Evolutionary conservation across 805 yeast species (phyloP).

Genomic region (Candida boidinii): DNA sequence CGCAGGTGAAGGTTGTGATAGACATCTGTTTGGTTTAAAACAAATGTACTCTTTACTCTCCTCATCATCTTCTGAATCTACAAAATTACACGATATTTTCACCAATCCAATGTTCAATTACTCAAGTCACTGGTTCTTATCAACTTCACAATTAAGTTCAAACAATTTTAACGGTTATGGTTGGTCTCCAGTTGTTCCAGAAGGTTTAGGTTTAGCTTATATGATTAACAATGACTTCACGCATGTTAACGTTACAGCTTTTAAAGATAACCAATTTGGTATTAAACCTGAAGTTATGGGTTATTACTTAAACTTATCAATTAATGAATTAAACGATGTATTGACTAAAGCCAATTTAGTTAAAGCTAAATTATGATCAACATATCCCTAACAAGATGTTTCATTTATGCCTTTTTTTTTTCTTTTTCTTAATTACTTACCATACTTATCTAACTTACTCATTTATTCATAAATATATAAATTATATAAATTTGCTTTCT

Average conservation of each 20-base stretch:
- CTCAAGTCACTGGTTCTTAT: slow-evolving; percentile 77
- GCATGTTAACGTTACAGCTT: slow-evolving; percentile 76
- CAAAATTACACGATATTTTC: slow-evolving; percentile 61
- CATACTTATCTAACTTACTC: no score
- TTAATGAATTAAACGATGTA: slow-evolving; percentile 69
- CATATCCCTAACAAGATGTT: no score
- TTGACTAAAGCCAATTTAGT: slow-evolving; percentile 25
- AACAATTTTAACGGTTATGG: slow-evolving; percentile 88
- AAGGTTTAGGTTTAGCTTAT: slow-evolving; percentile 91
- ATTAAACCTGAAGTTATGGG: slow-evolving; percentile 49
- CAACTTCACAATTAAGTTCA: slow-evolving; percentile 84
- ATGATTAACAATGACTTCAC: slow-evolving; percentile 81
- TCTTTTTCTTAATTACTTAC: no score
- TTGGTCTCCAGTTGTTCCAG: slow-evolving; percentile 90
- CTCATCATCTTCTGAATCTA: slow-evolving; percentile 37
- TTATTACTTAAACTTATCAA: slow-evolving; percentile 66
- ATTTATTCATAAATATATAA: no score
- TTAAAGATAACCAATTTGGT: slow-evolving; percentile 51
- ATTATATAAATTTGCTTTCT: no score
- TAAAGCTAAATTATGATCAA: slow-evolving; percentile 17
- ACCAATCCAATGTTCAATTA: slow-evolving; percentile 68
- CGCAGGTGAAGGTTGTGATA: slow-evolving; percentile 83
- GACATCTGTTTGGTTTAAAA: slow-evolving; percentile 87
- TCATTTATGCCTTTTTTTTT: no score
- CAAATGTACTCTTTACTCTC: no score